Evolutionary conservation across 768 basidiomycete species (phyloP), one percentile per base, ranked within the genome.

Genomic region (Hydnomerulius pinastri): DNA sequence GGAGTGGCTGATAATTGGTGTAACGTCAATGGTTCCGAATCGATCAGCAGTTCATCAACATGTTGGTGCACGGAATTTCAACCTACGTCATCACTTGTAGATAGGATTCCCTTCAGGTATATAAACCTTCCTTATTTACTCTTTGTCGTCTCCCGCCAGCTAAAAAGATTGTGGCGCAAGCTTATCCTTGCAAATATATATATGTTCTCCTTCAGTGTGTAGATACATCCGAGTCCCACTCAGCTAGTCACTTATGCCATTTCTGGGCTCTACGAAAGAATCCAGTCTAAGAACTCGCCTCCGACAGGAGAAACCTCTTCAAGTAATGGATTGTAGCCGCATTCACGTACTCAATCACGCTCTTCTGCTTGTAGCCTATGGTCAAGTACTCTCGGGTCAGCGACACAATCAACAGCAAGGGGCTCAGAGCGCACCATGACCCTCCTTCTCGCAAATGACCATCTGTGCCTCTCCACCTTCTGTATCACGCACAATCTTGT

Each of bases 321-420:
- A 75, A 48, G 53, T 75, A 75, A 24, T 66, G 58, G 27, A 73
- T 60, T 37, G 70, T 71, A 12, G 72, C 67, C 2, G 70, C 75
- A 27, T 74, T 72, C 37, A 69, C 67, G 35, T 67, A 76, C 49
- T 75, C 73, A 23, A 76, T 72, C 20, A 74, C 71, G 28, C 68
- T 72, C 65, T 72, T 75, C 54, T 75, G 73, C 54, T 56, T 71
- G 61, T 76, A 76, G 6, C 73, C 74, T 72, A 46, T 9, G 50
- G 7, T 9, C 17, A n/a, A 18, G 11, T 37, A 13, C 10, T n/a
- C 40, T 15, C 58, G 13, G 61, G 55, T 32, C 41, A 27, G 25
- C n/a, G n/a, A 9, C 24, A 28, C 11, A 15, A 30, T 6, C 27
- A 42, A 30, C 4, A 23, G 12, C 29, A 43, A 15, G 15, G 39